Percentiles rank a stretch among this genome's conserved stretches.
Evolutionary conservation across 495 filamentous ascomycete species (phyloP).

Genomic region (Penicillium bovifimosum): DNA sequence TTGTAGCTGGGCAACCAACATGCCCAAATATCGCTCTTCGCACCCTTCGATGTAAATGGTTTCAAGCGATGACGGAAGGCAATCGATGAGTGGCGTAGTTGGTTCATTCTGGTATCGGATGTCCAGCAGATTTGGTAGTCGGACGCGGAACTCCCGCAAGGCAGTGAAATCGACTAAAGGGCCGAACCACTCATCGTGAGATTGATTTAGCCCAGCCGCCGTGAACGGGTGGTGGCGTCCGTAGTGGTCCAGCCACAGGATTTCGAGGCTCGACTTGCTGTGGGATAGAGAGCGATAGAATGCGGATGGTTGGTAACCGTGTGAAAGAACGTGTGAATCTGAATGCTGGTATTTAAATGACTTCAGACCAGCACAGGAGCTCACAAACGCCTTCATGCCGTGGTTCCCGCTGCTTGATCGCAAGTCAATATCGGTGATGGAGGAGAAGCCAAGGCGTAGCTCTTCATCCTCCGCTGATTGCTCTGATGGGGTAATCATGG

Average conservation of each 20-base stretch:
- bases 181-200: constrained; percentile 34
- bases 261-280: constrained; percentile 27
- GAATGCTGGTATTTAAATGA: constrained; percentile 38
- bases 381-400: constrained; percentile 24
- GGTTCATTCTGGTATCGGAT: constrained; percentile 25
- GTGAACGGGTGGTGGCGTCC: constrained; percentile 33
- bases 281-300: constrained; percentile 24
- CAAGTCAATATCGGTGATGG: constrained; percentile 25
- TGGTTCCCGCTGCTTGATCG: constrained; percentile 25
- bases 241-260: constrained; percentile 31
- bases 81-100: constrained; percentile 16
- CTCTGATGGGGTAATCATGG: neutral
- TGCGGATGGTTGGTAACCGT: constrained; percentile 27
- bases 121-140: constrained; percentile 32
- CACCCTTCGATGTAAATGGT: constrained; percentile 31
- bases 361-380: constrained; percentile 22
- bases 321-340: constrained; percentile 22
- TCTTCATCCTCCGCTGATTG: neutral
- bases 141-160: constrained; percentile 32
- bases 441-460: constrained; percentile 3
- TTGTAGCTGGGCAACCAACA: constrained; percentile 26
- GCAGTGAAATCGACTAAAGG: constrained; percentile 26
- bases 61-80: constrained; percentile 28
- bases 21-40: constrained; percentile 24
- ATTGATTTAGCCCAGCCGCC: constrained; percentile 26